Evolutionary conservation across 257 asterid species (phyloP), one percentile per base, ranked within the genome.

Genomic region (Solanum chilense): DNA sequence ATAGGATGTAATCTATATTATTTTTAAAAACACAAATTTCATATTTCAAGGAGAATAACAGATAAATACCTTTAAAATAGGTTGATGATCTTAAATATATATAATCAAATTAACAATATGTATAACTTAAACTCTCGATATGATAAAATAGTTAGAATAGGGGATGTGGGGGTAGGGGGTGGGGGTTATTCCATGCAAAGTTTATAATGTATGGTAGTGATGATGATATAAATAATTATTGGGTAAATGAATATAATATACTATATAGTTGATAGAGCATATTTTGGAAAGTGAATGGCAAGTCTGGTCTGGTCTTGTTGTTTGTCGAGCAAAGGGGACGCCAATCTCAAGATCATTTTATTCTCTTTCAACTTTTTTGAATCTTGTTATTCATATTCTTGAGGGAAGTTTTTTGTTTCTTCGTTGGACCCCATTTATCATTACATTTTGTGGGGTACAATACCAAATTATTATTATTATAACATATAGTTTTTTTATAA

Each of bases 331-430:
- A 86, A 89, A 76, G 84, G 64, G 42, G 86, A 76, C 95, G 88
- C 94, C 94, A 93, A 94, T 94, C 96, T 94, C 98, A 41, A 94
- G 93, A 92, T 90, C 91, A 90, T 89, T 90, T 88, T 86, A 80
- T 49, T 85, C 82, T 86, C 47, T 83, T 82, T n/a, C 86, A 87
- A 87, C 86, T 49, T 87, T 44, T 86, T 90, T 90, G 92, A 90
- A 92, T 93, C 95, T 92, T 91, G 92, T 89, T 90, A 91, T 93
- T 92, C 88, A 89, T 91, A 89, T 88, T 91, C 92, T 91, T 87
- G 89, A 88, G 90, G 88, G 62, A 76, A 90, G 37, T 78, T 29
- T 29, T 70, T 66, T 75, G 37, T 84, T 21, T 56, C 64, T 56
- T 56, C 64, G 25, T 56, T 56, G 64, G 64, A 56, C 64, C 25